These are phyloP conservation scores for Copromyces sp. DNA, from an alignment of 495 filamentous ascomycete genomes.

Conservation along the genomic window DNA sequence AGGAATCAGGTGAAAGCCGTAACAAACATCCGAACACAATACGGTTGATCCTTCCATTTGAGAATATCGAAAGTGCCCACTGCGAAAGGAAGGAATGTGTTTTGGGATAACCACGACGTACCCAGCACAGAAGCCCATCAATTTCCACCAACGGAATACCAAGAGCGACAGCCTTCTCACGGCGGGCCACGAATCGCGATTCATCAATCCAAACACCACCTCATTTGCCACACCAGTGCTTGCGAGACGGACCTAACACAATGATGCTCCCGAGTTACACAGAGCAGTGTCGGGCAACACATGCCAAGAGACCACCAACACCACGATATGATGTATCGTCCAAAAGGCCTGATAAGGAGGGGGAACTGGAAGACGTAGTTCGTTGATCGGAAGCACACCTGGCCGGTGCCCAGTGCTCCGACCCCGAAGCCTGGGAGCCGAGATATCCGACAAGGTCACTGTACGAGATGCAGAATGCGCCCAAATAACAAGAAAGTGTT, in stretches of 20 bases:
- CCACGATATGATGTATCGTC: background rate
- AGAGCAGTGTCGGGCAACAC: background rate
- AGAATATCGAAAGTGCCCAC: background rate
- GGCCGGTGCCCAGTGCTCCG: background rate
- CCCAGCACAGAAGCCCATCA: background rate
- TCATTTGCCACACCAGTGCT: background rate
- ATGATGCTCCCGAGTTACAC: background rate
- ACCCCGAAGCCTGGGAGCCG: background rate
- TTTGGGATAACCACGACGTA: background rate
- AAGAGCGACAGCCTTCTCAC: background rate
- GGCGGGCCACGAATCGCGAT: background rate
- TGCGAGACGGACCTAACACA: background rate
- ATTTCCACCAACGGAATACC: background rate
- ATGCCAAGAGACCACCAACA: background rate
- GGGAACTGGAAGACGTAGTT: background rate
- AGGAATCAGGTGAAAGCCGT: background rate
- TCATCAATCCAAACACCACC: background rate
- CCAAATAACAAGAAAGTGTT: background rate
- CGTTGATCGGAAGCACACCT: background rate
- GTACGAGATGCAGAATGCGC: background rate
- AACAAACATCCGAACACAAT: background rate
- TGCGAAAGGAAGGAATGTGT: background rate
- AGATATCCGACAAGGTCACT: background rate
- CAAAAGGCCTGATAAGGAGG: background rate
- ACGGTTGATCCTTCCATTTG: background rate